Evolutionary conservation across 2,329 filamentous ascomycete species (phyloP), one percentile per base, ranked within the genome.

Genomic region (Teratosphaeria destructans): DNA sequence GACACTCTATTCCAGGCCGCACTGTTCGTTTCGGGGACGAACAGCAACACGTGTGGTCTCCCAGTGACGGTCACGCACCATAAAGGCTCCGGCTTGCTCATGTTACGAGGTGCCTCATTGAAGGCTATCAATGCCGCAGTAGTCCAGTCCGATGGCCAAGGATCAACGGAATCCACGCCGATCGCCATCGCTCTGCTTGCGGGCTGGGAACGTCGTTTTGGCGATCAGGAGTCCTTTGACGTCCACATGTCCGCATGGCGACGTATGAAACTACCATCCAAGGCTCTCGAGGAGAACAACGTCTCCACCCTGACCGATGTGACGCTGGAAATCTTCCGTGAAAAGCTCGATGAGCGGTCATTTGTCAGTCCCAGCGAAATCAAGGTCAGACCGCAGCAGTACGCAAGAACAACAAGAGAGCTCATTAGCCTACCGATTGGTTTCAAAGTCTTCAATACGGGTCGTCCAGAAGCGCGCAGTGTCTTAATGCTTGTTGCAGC

Each of bases 191-290:
- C 66, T 7, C 56, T 67, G 3, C 60, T 67, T 14, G 66, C 66
- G 27, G 66, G 65, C 11, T 67, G 66, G 66, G 66, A 67, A 47
- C 60, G 62, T 10, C 61, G 62, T 5, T 67, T 62, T n/a, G 66
- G 66, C 8, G 66, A 67, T 29, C 54, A 35, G 3, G 37, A 60
- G 29, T 63, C 61, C 2, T 67, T 64, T 53, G 60, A 62, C 10
- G 57, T 66, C 4, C 66, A 67, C 54, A 62, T 67, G 60, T 39
- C 58, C 32, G 64, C 64, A 8, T 66, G 64, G 64, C 57, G 59
- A 16, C 57, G 47, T 26, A 52, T 66, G n/a, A 57, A 61, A 5
- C 58, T 65, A 3, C 34, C 62, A 0, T 12, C 55, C 4, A 59
- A 60, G 23, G 60, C 62, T 4, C 57, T 67, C 4, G 62, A 66